These are phyloP conservation scores for Oxytropis ochrocephala DNA, from an alignment of 306 rosid genomes.

Conservation along the genomic window DNA sequence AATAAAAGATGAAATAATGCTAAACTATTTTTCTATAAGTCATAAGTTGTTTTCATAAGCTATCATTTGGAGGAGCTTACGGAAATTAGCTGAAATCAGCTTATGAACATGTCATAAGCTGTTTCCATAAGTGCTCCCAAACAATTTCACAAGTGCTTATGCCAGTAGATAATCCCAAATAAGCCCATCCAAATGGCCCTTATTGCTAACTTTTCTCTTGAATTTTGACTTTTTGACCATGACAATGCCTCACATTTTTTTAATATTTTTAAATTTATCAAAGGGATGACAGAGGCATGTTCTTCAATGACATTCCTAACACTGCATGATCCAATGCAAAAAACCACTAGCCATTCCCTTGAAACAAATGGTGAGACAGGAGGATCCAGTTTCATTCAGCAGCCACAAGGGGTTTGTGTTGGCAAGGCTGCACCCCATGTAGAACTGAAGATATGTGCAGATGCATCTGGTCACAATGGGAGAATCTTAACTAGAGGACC, in stretches of 20 bases:
- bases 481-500: conserved; percentile 90
- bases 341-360: conserved; percentile 16
- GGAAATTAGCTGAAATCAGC: too few species aligned
- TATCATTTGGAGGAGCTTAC: too few species aligned
- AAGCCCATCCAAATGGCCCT: too few species aligned
- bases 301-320: conserved; percentile 76
- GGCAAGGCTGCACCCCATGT: conserved; percentile 97
- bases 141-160: too few species aligned
- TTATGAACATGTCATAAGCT: too few species aligned
- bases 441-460: conserved; percentile 50
- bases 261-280: conserved; percentile 19
- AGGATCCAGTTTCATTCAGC: conserved; percentile 25
- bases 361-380: conserved; percentile 15
- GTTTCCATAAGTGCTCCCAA: too few species aligned
- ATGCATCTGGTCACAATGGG: conserved; percentile 44
- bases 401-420: conserved; percentile 68
- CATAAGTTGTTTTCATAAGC: too few species aligned
- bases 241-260: background rate
- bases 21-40: too few species aligned
- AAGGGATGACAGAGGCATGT: conserved; percentile 92
- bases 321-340: conserved; percentile 42
- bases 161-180: too few species aligned
- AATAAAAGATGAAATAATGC: too few species aligned
- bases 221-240: too few species aligned
- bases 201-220: too few species aligned